Evolutionary conservation across 2,329 filamentous ascomycete species (phyloP), one percentile per base, ranked within the genome.

Genomic region (Fusarium musae): DNA sequence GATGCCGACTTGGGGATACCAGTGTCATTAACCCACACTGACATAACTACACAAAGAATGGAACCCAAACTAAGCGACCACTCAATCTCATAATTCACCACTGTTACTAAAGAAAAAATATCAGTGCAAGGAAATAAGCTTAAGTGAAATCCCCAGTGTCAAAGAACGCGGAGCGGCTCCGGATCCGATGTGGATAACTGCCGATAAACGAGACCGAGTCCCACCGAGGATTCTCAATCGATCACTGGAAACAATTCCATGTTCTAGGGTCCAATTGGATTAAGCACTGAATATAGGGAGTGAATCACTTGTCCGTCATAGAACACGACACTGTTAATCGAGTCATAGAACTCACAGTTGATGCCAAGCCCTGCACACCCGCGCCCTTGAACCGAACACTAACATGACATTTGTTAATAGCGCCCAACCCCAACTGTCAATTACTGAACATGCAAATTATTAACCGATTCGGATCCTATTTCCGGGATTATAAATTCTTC

Each of bases 381-480:
- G 9, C 37, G 40, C 47, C 49, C 44, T 63, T 17, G 21, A 28
- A 64, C 59, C 34, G 17, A 50, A 50, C 56, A 59, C 42, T 37
- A 50, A 49, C 26, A 32, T 54, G 26, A 28, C 42, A 68, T 34
- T 56, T 50, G 63, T 43, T 39, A 59, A 69, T 63, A 56, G 56
- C 70, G 49, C 58, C 66, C 62, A 50, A 50, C 56, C 59, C 44
- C 28, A 58, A 37, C 30, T 23, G 47, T 42, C 61, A 44, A 39
- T 26, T 1, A 23, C 36, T 28, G 26, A 16, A 23, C 19, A 47
- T 40, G 23, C 69, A 37, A 43, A 71, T 67, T 69, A 59, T 50
- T 72, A 66, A 64, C 64, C 52, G 57, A 66, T 34, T 59, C 66
- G 66, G 66, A 69, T 70, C 32, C 21, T 11, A 37, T 26, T 70